A percentile compares a stretch with the other conserved stretches of the same genome.
These are phyloP conservation scores for Chrysanthemum makinoi DNA, from an alignment of 129 eudicot genomes.

Conservation along the genomic window DNA sequence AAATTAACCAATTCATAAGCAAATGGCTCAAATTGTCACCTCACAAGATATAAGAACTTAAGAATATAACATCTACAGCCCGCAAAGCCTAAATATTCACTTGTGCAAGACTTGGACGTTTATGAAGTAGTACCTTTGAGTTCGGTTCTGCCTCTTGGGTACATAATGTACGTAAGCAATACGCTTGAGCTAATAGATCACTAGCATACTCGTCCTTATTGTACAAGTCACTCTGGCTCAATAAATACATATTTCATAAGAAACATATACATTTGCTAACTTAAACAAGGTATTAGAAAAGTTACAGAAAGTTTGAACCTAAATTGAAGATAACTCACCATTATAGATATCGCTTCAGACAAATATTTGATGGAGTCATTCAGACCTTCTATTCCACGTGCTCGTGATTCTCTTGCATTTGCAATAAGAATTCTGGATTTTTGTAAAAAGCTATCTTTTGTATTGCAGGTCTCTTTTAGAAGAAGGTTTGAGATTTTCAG, in stretches of 20 bases:
- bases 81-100: slow-evolving; percentile 24
- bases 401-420: slow-evolving; percentile 62
- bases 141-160: slow-evolving; percentile 61
- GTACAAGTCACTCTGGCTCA: slow-evolving; percentile 48
- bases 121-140: slow-evolving; percentile 55
- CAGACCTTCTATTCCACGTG: slow-evolving; percentile 56
- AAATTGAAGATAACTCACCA: slow-evolving; percentile 48
- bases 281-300: slow-evolving; percentile 9
- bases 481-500: slow-evolving; percentile 49
- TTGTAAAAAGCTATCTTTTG: slow-evolving; percentile 47
- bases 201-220: slow-evolving; percentile 23
- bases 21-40: not conserved
- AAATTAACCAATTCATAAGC: slow-evolving; percentile 1
- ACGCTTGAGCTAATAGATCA: slow-evolving; percentile 58
- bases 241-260: slow-evolving; percentile 23
- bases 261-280: slow-evolving; percentile 2
- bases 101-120: slow-evolving; percentile 30
- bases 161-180: slow-evolving; percentile 70
- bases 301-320: not conserved
- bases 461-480: slow-evolving; percentile 52
- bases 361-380: slow-evolving; percentile 54
- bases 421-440: slow-evolving; percentile 62
- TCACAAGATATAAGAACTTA: slow-evolving; percentile 4
- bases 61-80: not conserved
- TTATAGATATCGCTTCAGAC: slow-evolving; percentile 57